Conservation (phyloP, 108 stramenopile species). For the Ochromonas danica region DNA sequence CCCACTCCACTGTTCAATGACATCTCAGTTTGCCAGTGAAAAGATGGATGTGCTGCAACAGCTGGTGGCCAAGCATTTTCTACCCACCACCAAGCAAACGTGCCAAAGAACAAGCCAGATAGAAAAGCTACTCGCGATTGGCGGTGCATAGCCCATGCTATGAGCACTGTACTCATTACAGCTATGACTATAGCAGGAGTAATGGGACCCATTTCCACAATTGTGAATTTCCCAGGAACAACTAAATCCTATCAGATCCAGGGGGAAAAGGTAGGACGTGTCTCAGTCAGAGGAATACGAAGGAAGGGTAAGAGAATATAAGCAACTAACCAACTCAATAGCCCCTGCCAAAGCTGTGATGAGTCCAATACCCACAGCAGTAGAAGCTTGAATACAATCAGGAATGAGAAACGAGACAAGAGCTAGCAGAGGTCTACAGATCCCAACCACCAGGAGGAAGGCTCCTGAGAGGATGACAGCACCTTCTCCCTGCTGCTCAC, state of each 20-base stretch:
- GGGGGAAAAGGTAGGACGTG: too few relatives aligned
- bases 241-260: too few relatives aligned
- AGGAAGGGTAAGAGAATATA: too few relatives aligned
- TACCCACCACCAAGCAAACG: conserved; percentile 13
- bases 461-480: conserved; percentile 6
- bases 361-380: conserved; percentile 28
- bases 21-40: neutral
- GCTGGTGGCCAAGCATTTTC: neutral
- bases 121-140: neutral
- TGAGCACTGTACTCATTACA: neutral
- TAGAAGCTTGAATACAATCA: conserved; percentile 31
- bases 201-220: conserved; percentile 23
- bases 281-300: too few relatives aligned
- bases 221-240: conserved; percentile 18
- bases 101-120: conserved; percentile 26
- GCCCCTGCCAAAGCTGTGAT: conserved; percentile 29
- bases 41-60: neutral
- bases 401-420: conserved; percentile 10
- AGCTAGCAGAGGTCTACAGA: conserved; percentile 7
- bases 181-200: conserved; percentile 26
- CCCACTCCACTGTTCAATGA: neutral
- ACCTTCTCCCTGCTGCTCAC: neutral
- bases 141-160: neutral
- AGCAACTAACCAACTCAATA: conserved; percentile 34
- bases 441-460: neutral